Base-by-base conservation (phyloP, 441 rosid genomes). In the Gossypium davidsonii region DNA sequence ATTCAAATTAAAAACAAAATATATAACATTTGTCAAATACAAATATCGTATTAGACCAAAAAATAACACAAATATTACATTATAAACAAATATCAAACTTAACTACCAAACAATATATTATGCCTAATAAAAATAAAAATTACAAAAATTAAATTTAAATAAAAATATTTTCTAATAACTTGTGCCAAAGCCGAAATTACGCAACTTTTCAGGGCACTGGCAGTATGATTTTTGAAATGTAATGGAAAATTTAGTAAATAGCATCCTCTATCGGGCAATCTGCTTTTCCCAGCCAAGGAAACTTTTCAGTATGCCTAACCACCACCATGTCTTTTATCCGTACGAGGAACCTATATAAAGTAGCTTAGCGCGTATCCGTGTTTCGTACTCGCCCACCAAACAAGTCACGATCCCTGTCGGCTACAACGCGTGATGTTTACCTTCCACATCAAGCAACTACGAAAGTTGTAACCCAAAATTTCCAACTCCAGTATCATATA, bases 21-120 rank as follows among this genome's bases (percentile, higher is more conserved):
- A 31, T 31, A 31, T 31, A 4, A 31, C 0, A 0, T 28, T 31
- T 31, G 0, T 31, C 6, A 31, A 31, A 4, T 4, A 4, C 0
- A 31, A 31, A 31, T 31, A 4, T 1, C 0, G 0, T 0, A 4
- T 31, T 31, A 31, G 1, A 1, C 1, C 0, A 31, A 31, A 28
- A 4, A 31, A 31, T 4, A 31, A 31, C 0, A 31, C 34, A 4
- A 28, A 0, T 28, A 28, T 0, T 0, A 26, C 0, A 26, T 26
- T 26, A 26, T 26, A 26, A 26, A 26, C 4, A 3, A 26, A 26
- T 26, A 26, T 26, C 4, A 4, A 28, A 28, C 37, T 31, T 31
- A 31, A 4, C 6, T 31, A 1, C 6, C 37, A 31, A 31, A 4
- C 37, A 4, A 4, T 31, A 31, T 31, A 4, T 31, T 31, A 31